Percentiles rank a stretch among this genome's conserved stretches.
phyloP scores from a whole-genome alignment of 208 protist genomes.

The Polymyxa betae region DNA sequence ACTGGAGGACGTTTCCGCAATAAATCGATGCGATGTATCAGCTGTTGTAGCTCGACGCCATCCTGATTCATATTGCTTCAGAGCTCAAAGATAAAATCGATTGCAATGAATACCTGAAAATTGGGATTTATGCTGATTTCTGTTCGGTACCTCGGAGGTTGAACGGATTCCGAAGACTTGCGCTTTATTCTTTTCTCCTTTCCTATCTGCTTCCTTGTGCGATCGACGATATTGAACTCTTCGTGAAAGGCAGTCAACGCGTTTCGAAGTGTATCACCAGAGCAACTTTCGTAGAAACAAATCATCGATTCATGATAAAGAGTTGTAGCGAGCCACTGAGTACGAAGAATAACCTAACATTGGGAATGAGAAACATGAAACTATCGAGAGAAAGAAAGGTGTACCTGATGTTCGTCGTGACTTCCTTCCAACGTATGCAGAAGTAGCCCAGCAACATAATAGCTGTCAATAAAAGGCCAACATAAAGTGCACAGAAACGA shows the following conservation, averaged over 20 bases:
- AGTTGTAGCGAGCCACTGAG: conserved; percentile 32
- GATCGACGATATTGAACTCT: background rate
- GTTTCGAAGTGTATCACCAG: conserved; percentile 35
- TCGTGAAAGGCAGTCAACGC: conserved; percentile 36
- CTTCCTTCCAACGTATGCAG: conserved; percentile 31
- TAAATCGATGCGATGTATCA: conserved; percentile 44
- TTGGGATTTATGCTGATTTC: conserved; percentile 32
- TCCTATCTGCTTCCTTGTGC: background rate
- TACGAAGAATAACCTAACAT: background rate
- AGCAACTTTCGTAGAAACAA: conserved; percentile 51
- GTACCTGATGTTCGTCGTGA: background rate
- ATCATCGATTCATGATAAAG: conserved; percentile 50
- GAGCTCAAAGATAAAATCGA: background rate
- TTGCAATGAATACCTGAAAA: conserved; percentile 14
- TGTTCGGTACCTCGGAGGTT: background rate
- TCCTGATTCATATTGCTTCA: background rate
- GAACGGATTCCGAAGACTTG: background rate
- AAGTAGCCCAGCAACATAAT: conserved; percentile 26
- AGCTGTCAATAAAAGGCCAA: conserved; percentile 49
- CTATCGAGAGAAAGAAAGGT: no score
- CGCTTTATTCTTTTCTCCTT: background rate
- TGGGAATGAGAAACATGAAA: background rate
- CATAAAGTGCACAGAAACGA: conserved; percentile 48
- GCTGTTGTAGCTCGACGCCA: conserved; percentile 6
- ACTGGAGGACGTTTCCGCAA: conserved; percentile 36